Base-by-base conservation (phyloP, 1,284 basidiomycete species). In the Cutaneotrichosporon cyanovorans region DNA sequence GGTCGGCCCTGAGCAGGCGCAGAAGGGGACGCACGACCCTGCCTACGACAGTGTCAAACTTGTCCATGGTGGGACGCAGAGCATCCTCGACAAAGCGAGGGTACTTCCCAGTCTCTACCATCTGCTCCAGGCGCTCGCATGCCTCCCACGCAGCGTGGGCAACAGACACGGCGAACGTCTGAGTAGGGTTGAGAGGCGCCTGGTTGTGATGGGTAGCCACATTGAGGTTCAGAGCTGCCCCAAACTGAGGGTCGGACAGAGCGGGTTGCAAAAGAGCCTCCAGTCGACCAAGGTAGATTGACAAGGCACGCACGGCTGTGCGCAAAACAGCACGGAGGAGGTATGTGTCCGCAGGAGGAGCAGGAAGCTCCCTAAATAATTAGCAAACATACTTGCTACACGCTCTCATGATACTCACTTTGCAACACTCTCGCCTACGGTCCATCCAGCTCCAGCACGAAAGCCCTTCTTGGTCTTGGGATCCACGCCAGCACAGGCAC, bases 21-120 rank as follows among this genome's bases (percentile, higher is more conserved):
- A 72, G 53, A 11, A 73, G 40, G 0, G 72, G 71, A 38, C 69
- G 71, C 10, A 72, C 59, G 23, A 73, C 72, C 50, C 67, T 66
- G 46, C 68, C 69, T 31, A 72, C 67, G 16, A 72, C 62, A 28
- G 67, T 57, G 51, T 73, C 78, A 46, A 85, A 77, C 49, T 73
- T 66, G 53, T 76, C 74, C 48, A 87, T 66, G 39, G 78, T 69
- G 1, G 76, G 73, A 49, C 79, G 75, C 9, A 85, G 66, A 2
- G 81, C 75, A 3, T 80, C 82, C 35, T 74, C 77, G 34, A 71
- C 69, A 48, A 70, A 73, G 33, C 63, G 60, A 11, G 72, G 72
- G 62, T 67, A 73, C 19, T 60, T 50, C 19, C 60, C 62, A 6
- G 65, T 66, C 47, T 69, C 69, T 9, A 71, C 54, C 9, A 67